phyloP scores from a whole-genome alignment of 164 flowering plant genomes.

The Houttuynia cordata region DNA sequence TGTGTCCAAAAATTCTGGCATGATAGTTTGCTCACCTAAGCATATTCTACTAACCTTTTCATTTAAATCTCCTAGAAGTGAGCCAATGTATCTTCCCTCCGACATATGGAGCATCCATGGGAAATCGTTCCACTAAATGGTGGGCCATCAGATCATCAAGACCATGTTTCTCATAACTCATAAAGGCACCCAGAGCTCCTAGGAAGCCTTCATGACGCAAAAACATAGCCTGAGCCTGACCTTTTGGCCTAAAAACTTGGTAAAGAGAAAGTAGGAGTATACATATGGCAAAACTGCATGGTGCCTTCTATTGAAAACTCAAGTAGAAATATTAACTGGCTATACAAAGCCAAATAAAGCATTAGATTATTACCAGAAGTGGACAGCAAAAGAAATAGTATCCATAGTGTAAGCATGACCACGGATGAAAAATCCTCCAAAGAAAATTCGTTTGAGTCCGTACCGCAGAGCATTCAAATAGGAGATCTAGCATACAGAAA shows the following conservation, averaged over 20 bases:
- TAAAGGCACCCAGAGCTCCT: constrained; percentile 97
- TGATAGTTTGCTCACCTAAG: not conserved
- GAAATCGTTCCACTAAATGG: constrained; percentile 97
- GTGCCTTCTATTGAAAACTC: not conserved
- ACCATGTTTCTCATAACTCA: constrained; percentile 98
- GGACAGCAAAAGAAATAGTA: constrained; percentile 91
- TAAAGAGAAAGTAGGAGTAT: not conserved
- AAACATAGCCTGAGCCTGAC: constrained; percentile 88
- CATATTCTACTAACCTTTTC: constrained; percentile 59
- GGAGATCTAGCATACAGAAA: constrained; percentile 43
- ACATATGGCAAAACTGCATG: not conserved
- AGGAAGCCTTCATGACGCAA: constrained; percentile 95
- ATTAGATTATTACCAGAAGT: constrained; percentile 54
- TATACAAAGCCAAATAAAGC: not conserved
- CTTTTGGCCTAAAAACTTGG: constrained; percentile 62
- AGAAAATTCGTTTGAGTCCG: constrained; percentile 93
- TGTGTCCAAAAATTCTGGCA: not conserved
- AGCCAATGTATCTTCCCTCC: constrained; percentile 95
- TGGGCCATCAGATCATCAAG: constrained; percentile 94
- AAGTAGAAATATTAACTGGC: not conserved
- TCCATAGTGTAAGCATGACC: constrained; percentile 99
- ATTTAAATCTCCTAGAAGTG: constrained; percentile 80
- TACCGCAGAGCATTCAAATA: constrained; percentile 84
- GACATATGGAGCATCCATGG: constrained; percentile 94
- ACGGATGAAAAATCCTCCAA: constrained; percentile 97